Conservation (phyloP, 257 asterid species). For the Voacanga thouarsii region DNA sequence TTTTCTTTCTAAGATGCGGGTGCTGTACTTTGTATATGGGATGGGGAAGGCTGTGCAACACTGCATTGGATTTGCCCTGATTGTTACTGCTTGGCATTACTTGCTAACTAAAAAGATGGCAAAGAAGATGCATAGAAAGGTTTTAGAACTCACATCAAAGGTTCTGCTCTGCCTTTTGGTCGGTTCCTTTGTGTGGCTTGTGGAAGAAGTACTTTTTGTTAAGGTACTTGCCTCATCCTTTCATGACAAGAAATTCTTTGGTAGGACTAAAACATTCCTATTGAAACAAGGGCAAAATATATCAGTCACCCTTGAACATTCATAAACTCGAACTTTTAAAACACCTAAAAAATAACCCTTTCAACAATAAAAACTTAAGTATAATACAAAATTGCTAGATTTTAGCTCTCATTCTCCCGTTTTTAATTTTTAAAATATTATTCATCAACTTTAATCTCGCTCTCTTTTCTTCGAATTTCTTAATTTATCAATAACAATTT, state of each 20-base stretch:
- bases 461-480: too few species aligned
- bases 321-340: too few species aligned
- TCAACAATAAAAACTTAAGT: too few species aligned
- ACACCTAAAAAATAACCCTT: too few species aligned
- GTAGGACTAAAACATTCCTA: constrained; percentile 20
- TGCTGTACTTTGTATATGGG: constrained; percentile 38
- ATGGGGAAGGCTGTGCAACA: constrained; percentile 31
- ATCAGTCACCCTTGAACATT: too few species aligned
- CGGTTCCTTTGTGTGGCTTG: constrained; percentile 26
- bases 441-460: too few species aligned
- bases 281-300: too few species aligned
- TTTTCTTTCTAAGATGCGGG: constrained; percentile 25
- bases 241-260: constrained; percentile 26
- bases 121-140: constrained; percentile 2
- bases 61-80: constrained; percentile 30
- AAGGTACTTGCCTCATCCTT: constrained; percentile 30
- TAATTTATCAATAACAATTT: too few species aligned
- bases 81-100: constrained; percentile 27
- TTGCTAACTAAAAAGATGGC: constrained; percentile 27
- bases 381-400: too few species aligned
- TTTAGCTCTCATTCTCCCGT: too few species aligned
- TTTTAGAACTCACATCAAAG: constrained; percentile 13
- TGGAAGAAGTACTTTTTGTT: constrained; percentile 23
- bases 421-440: too few species aligned
- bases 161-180: constrained; percentile 22